Percentiles rank a stretch among this genome's conserved stretches.
phyloP scores from a whole-genome alignment of 2,329 filamentous ascomycete genomes.

The Tolypocladium sp. region DNA sequence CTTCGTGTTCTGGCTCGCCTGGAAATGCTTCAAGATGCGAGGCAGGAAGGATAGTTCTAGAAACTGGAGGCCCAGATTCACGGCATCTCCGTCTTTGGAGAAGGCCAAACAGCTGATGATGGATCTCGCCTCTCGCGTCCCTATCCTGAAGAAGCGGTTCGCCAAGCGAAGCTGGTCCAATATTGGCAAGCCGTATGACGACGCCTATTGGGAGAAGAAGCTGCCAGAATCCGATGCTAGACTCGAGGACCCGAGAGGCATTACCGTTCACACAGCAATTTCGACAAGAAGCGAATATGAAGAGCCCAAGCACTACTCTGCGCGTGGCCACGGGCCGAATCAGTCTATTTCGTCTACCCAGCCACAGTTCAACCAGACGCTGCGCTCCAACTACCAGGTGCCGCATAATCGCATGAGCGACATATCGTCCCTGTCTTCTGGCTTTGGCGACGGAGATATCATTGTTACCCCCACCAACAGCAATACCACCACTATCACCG shows the following conservation, averaged over 20 bases:
- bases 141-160: slow-evolving; percentile 24
- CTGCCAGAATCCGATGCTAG: not conserved
- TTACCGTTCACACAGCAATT: slow-evolving; percentile 7
- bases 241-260: not conserved
- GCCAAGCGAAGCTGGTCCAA: slow-evolving; percentile 23
- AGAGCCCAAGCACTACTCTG: not conserved
- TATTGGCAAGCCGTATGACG: slow-evolving; percentile 18
- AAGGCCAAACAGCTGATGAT: slow-evolving; percentile 4
- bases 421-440: slow-evolving; percentile 53
- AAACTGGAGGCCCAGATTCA: slow-evolving; percentile 13
- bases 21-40: slow-evolving; percentile 17
- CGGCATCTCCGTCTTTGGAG: not conserved
- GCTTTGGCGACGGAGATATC: slow-evolving; percentile 54
- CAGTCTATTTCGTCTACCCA: slow-evolving; percentile 3
- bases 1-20: slow-evolving; percentile 35
- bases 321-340: not conserved
- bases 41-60: slow-evolving; percentile 22
- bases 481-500: slow-evolving; percentile 7
- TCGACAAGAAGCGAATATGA: slow-evolving; percentile 2
- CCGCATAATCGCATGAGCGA: slow-evolving; percentile 33
- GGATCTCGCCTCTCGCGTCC: slow-evolving; percentile 16
- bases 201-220: slow-evolving; percentile 6
- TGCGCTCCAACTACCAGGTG: slow-evolving; percentile 8
- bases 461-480: slow-evolving; percentile 28
- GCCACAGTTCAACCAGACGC: slow-evolving; percentile 6